Evolutionary conservation across 805 yeast species (phyloP).

Genomic region (Kodamaea kaohsiungensis): DNA sequence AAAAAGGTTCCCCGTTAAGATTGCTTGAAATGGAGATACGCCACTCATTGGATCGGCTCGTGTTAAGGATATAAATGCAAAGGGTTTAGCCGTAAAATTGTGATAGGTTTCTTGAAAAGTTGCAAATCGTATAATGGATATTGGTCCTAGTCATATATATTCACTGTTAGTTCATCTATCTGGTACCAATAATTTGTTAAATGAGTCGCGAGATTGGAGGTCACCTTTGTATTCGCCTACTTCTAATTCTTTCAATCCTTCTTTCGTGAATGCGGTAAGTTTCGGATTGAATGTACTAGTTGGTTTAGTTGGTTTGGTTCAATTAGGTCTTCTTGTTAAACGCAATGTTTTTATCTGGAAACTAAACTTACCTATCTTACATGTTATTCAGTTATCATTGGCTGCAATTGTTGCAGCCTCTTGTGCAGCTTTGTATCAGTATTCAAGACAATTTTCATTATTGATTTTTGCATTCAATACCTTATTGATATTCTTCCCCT

Average conservation of each 20-base stretch:
- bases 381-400: not conserved
- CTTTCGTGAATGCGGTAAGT: conserved; percentile 19
- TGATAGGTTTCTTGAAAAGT: not conserved
- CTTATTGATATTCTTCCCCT: conserved; percentile 18
- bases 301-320: conserved; percentile 16
- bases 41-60: not conserved
- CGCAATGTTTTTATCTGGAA: conserved; percentile 16
- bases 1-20: no score
- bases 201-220: not conserved
- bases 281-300: conserved; percentile 10
- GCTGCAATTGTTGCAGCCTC: not conserved
- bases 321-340: conserved; percentile 16
- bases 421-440: not conserved
- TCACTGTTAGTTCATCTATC: not conserved
- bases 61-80: not conserved
- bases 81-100: not conserved
- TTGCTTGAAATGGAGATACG: not conserved
- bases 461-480: not conserved
- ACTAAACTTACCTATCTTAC: conserved; percentile 11
- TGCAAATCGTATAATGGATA: not conserved
- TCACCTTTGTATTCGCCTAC: not conserved
- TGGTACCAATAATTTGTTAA: not conserved
- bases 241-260: conserved; percentile 24
- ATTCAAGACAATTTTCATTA: not conserved
- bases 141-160: not conserved